Percentiles rank a stretch among this genome's conserved stretches.
phyloP scores from a whole-genome alignment of 75 land plant genomes.

The Adiantum capillusveneris region DNA sequence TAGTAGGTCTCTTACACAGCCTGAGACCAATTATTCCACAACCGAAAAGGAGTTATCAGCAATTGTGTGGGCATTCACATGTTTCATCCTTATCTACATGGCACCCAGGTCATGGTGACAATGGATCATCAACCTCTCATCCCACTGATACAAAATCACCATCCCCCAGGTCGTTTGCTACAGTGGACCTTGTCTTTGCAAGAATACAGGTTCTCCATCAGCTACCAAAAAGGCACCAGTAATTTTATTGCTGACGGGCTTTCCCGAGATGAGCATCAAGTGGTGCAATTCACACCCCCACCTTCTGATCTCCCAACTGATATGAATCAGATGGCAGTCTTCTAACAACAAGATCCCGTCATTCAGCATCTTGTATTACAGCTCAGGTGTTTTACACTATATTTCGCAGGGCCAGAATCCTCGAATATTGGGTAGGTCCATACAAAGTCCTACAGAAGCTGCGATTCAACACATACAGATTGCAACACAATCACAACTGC shows the following conservation, averaged over 20 bases:
- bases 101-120: background rate
- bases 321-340: background rate
- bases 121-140: conserved; percentile 14
- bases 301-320: too few species aligned
- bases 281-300: too few species aligned
- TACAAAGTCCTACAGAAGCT: too few species aligned
- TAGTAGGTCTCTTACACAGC: conserved; percentile 3
- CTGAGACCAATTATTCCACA: conserved; percentile 7
- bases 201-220: background rate
- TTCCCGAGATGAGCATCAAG: too few species aligned
- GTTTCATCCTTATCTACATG: conserved; percentile 19
- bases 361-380: background rate
- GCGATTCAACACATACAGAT: too few species aligned
- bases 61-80: conserved; percentile 11
- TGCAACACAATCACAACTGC: too few species aligned
- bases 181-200: conserved; percentile 1
- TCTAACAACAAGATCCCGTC: background rate
- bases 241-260: background rate
- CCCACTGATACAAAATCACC: background rate
- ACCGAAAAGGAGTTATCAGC: conserved; percentile 16
- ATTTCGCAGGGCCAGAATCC: too few species aligned
- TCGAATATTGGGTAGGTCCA: too few species aligned
- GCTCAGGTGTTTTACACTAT: too few species aligned
- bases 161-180: background rate
- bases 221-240: too few species aligned